Percentiles rank a stretch among this genome's conserved stretches.
phyloP scores from a whole-genome alignment of 805 yeast species.

The Kregervanrija pseudodelftensis region DNA sequence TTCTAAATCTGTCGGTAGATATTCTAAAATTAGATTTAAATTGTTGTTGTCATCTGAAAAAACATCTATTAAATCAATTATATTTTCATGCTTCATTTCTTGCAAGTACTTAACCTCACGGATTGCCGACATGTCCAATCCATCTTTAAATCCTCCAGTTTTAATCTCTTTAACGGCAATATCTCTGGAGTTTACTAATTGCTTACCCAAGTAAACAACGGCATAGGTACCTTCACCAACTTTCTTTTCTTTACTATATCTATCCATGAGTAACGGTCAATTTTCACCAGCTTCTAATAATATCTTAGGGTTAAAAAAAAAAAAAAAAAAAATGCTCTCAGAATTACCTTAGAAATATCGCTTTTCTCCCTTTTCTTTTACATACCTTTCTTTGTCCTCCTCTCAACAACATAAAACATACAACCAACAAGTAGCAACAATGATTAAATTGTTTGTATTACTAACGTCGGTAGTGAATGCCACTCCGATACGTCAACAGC shows the following conservation, averaged over 20 bases:
- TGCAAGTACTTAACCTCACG: slow-evolving; percentile 85
- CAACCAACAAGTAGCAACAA: too few relatives aligned
- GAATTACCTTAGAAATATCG: too few relatives aligned
- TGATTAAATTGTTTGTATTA: too few relatives aligned
- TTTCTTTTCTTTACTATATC: slow-evolving; percentile 54
- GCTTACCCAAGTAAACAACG: slow-evolving; percentile 81
- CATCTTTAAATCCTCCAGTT: slow-evolving; percentile 90
- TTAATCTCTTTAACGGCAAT: slow-evolving; percentile 96
- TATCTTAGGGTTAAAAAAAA: too few relatives aligned
- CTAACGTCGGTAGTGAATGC: too few relatives aligned
- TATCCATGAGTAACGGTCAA: slow-evolving; percentile 5
- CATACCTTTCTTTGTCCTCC: too few relatives aligned
- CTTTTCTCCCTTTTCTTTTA: too few relatives aligned
- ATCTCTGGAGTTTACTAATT: slow-evolving; percentile 43
- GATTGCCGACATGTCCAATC: slow-evolving; percentile 96
- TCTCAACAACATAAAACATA: too few relatives aligned
- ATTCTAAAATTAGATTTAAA: slow-evolving; percentile 86
- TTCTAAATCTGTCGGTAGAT: slow-evolving; percentile 86
- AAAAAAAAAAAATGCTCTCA: too few relatives aligned
- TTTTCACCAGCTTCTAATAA: too few relatives aligned
- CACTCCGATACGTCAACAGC: too few relatives aligned
- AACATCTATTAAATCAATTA: slow-evolving; percentile 85
- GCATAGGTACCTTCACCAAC: slow-evolving; percentile 99
- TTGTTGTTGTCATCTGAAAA: slow-evolving; percentile 56
- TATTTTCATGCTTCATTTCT: slow-evolving; percentile 70